Conservation (phyloP, 2,329 filamentous ascomycete species). For the Beauveria varroae region DNA sequence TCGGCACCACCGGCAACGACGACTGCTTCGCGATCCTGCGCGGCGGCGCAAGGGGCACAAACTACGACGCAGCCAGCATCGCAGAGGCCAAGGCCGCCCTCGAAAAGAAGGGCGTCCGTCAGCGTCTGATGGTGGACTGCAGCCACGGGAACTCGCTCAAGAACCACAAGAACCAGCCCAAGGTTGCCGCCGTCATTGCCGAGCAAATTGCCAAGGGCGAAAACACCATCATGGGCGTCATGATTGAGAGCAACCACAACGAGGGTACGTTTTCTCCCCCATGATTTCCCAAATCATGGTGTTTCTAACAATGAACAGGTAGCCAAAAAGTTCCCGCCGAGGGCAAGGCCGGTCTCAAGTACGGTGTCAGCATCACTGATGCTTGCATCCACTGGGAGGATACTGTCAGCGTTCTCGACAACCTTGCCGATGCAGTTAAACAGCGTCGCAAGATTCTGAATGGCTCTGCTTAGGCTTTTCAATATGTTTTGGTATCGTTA, state of each 20-base stretch:
- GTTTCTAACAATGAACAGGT: constrained; percentile 26
- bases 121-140: constrained; percentile 94
- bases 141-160: constrained; percentile 93
- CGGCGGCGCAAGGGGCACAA: constrained; percentile 85
- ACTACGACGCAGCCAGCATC: constrained; percentile 84
- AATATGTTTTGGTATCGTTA: background rate
- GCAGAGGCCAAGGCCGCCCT: constrained; percentile 75
- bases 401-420: constrained; percentile 73
- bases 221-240: constrained; percentile 84
- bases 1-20: constrained; percentile 86
- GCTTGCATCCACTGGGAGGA: constrained; percentile 92
- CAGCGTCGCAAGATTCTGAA: constrained; percentile 51
- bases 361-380: constrained; percentile 90
- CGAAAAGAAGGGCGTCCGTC: constrained; percentile 61
- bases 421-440: constrained; percentile 77
- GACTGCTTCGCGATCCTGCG: constrained; percentile 96
- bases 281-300: background rate
- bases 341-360: constrained; percentile 70
- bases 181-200: constrained; percentile 73
- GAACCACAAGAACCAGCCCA: constrained; percentile 94
- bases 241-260: constrained; percentile 98
- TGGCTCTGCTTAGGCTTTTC: constrained; percentile 12
- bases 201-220: constrained; percentile 86
- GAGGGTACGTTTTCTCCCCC: constrained; percentile 39
- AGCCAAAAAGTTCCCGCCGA: constrained; percentile 83